Conservation (phyloP, 345 rosid genomes). For the Gossypium thurberi region DNA sequence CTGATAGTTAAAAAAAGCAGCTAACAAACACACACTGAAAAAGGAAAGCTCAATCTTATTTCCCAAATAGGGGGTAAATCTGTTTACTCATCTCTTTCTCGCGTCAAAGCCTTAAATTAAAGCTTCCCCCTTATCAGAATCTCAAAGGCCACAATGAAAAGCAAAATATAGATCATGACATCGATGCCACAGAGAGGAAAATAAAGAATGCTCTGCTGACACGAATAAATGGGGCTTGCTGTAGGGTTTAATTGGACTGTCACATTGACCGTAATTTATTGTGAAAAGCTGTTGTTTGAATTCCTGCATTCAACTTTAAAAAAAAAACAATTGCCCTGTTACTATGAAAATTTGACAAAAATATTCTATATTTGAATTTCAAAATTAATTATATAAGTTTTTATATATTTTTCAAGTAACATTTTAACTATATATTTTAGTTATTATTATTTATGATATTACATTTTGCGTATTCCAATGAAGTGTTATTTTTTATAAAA, state of each 20-base stretch:
- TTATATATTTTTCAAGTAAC: too few relatives aligned
- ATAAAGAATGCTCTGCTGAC: slow-evolving; percentile 1
- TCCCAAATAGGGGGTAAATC: background rate
- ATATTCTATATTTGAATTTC: too few relatives aligned
- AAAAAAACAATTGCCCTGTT: too few relatives aligned
- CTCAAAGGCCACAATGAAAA: slow-evolving; percentile 8
- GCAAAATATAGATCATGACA: slow-evolving; percentile 8
- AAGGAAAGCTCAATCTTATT: background rate
- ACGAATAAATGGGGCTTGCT: slow-evolving; percentile 18
- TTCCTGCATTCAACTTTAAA: background rate
- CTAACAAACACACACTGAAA: background rate
- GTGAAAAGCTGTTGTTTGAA: background rate
- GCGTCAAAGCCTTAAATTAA: background rate
- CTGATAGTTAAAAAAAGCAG: background rate
- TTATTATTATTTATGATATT: too few relatives aligned
- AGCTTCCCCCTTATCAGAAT: background rate
- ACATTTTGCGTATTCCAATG: too few relatives aligned
- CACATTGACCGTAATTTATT: background rate
- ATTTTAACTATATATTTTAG: too few relatives aligned
- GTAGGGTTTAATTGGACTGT: slow-evolving; percentile 2
- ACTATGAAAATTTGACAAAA: too few relatives aligned
- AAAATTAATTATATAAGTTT: too few relatives aligned
- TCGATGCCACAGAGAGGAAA: background rate
- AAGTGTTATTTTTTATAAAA: too few relatives aligned
- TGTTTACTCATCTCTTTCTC: background rate